phyloP scores from a whole-genome alignment of 2,329 filamentous ascomycete genomes.

The Chaetomiaceae sp. region DNA sequence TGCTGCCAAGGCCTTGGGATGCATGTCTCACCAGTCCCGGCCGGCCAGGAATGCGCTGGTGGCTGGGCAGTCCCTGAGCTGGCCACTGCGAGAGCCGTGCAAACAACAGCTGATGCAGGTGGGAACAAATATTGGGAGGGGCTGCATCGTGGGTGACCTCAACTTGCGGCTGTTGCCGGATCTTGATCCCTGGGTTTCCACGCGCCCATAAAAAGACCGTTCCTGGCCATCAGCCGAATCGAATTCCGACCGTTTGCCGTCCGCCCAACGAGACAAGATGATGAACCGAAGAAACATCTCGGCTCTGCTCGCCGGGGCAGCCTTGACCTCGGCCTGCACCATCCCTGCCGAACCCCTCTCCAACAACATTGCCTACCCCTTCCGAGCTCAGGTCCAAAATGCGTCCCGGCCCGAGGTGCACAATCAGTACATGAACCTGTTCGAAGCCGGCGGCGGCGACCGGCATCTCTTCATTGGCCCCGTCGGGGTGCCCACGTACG shows the following conservation, averaged over 20 bases:
- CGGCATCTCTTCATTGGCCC: constrained; percentile 39
- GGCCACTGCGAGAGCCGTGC: not conserved
- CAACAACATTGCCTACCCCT: constrained; percentile 33
- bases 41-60: not conserved
- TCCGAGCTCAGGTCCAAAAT: constrained; percentile 38
- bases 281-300: constrained; percentile 15
- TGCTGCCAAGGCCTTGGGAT: constrained; percentile 5
- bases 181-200: no score
- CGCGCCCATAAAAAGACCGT: no score
- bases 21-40: not conserved
- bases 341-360: constrained; percentile 29
- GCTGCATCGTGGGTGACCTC: not conserved
- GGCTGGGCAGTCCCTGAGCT: not conserved
- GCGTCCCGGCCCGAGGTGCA: constrained; percentile 33
- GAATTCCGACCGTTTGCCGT: no score
- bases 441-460: constrained; percentile 36
- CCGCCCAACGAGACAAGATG: constrained; percentile 8
- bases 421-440: constrained; percentile 36
- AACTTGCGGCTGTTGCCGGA: not conserved
- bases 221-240: not conserved
- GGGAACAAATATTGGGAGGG: constrained; percentile 7
- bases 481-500: constrained; percentile 26
- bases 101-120: not conserved
- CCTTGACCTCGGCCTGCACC: constrained; percentile 30
- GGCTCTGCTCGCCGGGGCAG: constrained; percentile 23